Percentiles rank a stretch among this genome's conserved stretches.
Conservation (phyloP, 805 yeast species). For the Starmerella stellata region DNA sequence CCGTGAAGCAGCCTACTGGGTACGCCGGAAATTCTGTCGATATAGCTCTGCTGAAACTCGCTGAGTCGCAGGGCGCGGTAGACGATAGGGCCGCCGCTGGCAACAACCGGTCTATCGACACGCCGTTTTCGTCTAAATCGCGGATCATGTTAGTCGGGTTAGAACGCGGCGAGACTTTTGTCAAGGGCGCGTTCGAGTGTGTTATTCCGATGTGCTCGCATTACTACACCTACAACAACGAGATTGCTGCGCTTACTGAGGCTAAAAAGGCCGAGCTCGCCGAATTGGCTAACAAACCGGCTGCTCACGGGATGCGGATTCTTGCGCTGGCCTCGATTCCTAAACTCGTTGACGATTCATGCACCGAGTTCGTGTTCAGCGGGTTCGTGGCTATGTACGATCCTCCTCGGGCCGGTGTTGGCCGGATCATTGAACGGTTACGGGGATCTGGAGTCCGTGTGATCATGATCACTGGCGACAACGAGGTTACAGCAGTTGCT, state of each 20-base stretch:
- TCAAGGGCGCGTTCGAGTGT: slow-evolving; percentile 82
- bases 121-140: slow-evolving; percentile 68
- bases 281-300: slow-evolving; percentile 44
- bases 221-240: slow-evolving; percentile 43
- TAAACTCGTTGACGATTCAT: slow-evolving; percentile 39
- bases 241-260: slow-evolving; percentile 37
- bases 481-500: slow-evolving; percentile 33
- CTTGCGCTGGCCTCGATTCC: slow-evolving; percentile 53
- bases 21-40: slow-evolving; percentile 89
- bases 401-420: slow-evolving; percentile 87
- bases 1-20: slow-evolving; percentile 27
- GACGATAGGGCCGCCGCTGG: slow-evolving; percentile 44
- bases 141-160: slow-evolving; percentile 79
- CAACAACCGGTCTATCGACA: slow-evolving; percentile 41
- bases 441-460: slow-evolving; percentile 89
- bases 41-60: slow-evolving; percentile 65
- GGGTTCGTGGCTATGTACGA: slow-evolving; percentile 94
- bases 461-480: slow-evolving; percentile 87
- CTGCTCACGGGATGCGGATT: slow-evolving; percentile 71
- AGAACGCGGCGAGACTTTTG: slow-evolving; percentile 45
- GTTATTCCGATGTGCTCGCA: slow-evolving; percentile 43
- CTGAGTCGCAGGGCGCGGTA: slow-evolving; percentile 44
- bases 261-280: slow-evolving; percentile 32
- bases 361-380: slow-evolving; percentile 64
- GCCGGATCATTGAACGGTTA: slow-evolving; percentile 51